phyloP scores from a whole-genome alignment of 2,329 filamentous ascomycete genomes.

The Dothidotthia symphoricarpi region DNA sequence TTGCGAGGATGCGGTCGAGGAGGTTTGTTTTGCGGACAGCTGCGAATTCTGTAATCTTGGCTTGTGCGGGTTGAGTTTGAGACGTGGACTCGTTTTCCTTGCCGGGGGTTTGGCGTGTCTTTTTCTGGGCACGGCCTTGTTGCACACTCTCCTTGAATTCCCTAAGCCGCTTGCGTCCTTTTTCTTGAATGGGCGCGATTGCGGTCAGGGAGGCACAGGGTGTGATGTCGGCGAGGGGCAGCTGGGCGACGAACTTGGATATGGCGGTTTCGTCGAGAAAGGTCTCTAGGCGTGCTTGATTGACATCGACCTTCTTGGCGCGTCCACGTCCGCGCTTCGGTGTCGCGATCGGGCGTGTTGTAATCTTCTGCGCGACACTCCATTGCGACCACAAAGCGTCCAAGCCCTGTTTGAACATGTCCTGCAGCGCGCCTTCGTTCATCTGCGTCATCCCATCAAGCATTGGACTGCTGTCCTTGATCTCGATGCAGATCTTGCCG shows the following conservation, averaged over 20 bases:
- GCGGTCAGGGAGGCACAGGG: conserved; percentile 54
- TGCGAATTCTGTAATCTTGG: conserved; percentile 41
- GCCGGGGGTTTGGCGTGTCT: conserved; percentile 25
- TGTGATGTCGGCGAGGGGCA: conserved; percentile 58
- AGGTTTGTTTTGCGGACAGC: conserved; percentile 47
- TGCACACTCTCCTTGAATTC: conserved; percentile 64
- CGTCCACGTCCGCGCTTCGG: conserved; percentile 39
- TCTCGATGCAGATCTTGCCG: conserved; percentile 46
- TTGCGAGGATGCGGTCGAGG: conserved; percentile 53
- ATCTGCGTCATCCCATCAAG: conserved; percentile 32
- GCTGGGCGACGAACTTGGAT: conserved; percentile 53
- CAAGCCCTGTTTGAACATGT: conserved; percentile 51
- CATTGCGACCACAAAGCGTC: conserved; percentile 48
- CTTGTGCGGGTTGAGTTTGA: conserved; percentile 21
- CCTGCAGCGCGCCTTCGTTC: conserved; percentile 51
- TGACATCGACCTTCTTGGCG: conserved; percentile 27
- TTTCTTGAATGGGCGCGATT: conserved; percentile 59
- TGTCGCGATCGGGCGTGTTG: conserved; percentile 28
- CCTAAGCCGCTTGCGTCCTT: conserved; percentile 67
- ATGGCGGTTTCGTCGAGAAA: conserved; percentile 36
- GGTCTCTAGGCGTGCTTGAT: conserved; percentile 52
- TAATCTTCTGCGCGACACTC: conserved; percentile 27
- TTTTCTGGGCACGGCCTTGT: conserved; percentile 34
- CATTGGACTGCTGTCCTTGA: conserved; percentile 32
- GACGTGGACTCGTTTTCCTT: conserved; percentile 33